Conservation (phyloP, 2,329 filamentous ascomycete genomes). For the Diplodia corticola region DNA sequence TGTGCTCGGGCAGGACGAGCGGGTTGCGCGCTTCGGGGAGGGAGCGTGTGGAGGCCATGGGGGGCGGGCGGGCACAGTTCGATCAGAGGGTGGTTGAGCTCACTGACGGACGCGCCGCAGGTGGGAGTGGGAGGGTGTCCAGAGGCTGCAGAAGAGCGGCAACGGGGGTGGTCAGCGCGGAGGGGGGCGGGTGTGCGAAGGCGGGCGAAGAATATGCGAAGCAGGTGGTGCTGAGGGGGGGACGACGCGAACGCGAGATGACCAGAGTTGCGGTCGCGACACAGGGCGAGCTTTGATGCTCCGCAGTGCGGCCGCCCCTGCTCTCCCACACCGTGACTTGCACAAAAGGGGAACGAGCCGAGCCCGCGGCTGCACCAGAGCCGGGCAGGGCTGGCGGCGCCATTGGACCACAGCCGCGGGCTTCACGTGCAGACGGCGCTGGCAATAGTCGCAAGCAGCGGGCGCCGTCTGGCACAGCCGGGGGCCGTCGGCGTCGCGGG, state of each 20-base stretch:
- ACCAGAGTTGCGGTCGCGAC: slow-evolving; percentile 20
- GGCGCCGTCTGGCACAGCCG: neutral
- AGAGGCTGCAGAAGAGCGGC: neutral
- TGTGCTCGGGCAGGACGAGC: slow-evolving; percentile 61
- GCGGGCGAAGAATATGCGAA: slow-evolving; percentile 14
- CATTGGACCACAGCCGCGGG: too few relatives aligned
- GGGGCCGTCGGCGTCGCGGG: neutral
- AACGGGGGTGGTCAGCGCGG: neutral
- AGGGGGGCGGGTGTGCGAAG: slow-evolving; percentile 1
- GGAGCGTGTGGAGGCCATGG: slow-evolving; percentile 43
- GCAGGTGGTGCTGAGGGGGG: slow-evolving; percentile 16
- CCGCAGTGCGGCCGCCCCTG: slow-evolving; percentile 12
- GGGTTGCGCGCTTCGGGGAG: slow-evolving; percentile 66
- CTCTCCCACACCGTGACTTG: slow-evolving; percentile 19
- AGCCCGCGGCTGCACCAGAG: slow-evolving; percentile 6
- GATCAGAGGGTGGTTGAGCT: neutral
- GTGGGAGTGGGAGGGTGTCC: neutral
- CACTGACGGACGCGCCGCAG: slow-evolving; percentile 9
- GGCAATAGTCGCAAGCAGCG: neutral
- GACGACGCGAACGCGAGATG: slow-evolving; percentile 17
- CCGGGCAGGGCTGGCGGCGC: neutral
- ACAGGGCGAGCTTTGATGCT: slow-evolving; percentile 16
- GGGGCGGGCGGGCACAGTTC: neutral
- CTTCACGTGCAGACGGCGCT: neutral
- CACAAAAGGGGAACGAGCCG: slow-evolving; percentile 19